Conservation (phyloP, 805 yeast species). For the Cephaloascus albidus region DNA sequence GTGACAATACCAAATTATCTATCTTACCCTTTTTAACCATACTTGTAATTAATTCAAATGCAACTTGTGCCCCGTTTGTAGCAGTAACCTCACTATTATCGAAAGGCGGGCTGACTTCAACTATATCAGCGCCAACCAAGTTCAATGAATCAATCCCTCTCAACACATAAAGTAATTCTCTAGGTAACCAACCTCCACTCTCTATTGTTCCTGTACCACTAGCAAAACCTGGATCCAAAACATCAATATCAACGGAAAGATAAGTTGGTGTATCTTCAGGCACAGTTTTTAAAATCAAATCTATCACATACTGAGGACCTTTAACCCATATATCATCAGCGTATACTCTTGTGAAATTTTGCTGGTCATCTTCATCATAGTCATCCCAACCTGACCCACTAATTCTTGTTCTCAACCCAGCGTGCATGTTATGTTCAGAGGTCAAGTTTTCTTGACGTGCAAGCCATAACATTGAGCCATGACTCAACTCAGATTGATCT, state of each 20-base stretch:
- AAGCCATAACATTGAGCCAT: constrained; percentile 84
- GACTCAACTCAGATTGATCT: constrained; percentile 56
- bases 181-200: constrained; percentile 50
- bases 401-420: constrained; percentile 69
- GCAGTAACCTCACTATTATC: constrained; percentile 61
- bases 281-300: constrained; percentile 41
- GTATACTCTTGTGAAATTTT: constrained; percentile 59
- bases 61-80: constrained; percentile 63
- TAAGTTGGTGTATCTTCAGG: constrained; percentile 64
- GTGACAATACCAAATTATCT: constrained; percentile 1
- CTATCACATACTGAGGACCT: constrained; percentile 45
- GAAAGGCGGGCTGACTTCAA: constrained; percentile 54
- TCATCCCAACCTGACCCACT: constrained; percentile 52
- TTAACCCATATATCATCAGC: constrained; percentile 68
- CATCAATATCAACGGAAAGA: constrained; percentile 69
- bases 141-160: constrained; percentile 33
- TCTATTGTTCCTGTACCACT: constrained; percentile 54
- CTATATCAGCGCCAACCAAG: constrained; percentile 47
- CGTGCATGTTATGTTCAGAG: constrained; percentile 51
- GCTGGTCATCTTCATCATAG: constrained; percentile 55
- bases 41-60: constrained; percentile 60
- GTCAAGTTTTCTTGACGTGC: constrained; percentile 63
- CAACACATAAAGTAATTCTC: constrained; percentile 41
- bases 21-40: constrained; percentile 56
- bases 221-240: constrained; percentile 48